Base-by-base conservation (phyloP, 345 rosid genomes). In the Psidium friedrichsthalianum region DNA sequence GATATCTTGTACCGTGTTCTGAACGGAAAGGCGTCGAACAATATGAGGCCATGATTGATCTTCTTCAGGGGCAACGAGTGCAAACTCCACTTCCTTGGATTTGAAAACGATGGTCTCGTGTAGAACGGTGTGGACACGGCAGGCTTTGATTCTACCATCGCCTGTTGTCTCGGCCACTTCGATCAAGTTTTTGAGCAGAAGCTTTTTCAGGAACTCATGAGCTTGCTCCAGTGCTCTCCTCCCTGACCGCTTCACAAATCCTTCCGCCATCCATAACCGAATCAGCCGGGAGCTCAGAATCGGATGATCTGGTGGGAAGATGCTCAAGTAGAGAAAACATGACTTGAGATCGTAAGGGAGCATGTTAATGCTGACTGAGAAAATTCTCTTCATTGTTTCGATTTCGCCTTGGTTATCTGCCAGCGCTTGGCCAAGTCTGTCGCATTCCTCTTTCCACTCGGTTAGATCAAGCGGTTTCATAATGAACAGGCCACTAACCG, bases 251-350 rank as follows among this genome's bases (percentile, higher is more conserved):
- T 85, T 88, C 24, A 92, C 88, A 44, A 92, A 91, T 27, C 93
- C 91, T 81, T 91, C 92, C 0, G 93, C 91, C 11, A 86, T 88
- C 93, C 94, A 92, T 51, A 92, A 52, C 9, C 92, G 87, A 82
- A 91, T 59, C 56, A 91, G 82, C 85, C 86, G 86, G 84, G 47
- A 53, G 3, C 57, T 83, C 49, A 87, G 89, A 1, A 92, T 87
- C 6, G 42, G 82, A 69, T 86, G 84, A 59, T 85, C 89, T 86
- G 91, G 90, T 0, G 89, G 92, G 80, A 91, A 92, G 20, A 90
- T 84, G 84, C 90, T 85, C 42, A 90, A 57, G 90, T 90, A 88
- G 83, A 92, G 52, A 80, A 90, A 88, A 83, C 92, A 90, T 20
- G 86, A 84, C 55, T 92, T 90, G 4, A 88, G 86, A 82, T 89